phyloP scores from a whole-genome alignment of 2,329 filamentous ascomycete genomes.

The Macrophomina tecta region DNA sequence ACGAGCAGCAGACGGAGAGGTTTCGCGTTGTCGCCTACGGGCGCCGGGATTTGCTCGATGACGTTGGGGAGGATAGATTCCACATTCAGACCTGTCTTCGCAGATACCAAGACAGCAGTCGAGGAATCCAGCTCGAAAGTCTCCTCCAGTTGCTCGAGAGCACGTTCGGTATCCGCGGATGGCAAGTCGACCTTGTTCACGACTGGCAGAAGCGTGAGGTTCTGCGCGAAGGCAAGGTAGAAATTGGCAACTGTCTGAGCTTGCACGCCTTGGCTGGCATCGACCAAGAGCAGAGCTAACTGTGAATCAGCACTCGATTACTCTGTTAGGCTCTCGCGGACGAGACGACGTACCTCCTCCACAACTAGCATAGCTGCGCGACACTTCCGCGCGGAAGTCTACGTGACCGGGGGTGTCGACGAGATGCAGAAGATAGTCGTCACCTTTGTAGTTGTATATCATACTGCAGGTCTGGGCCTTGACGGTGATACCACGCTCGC shows the following conservation, averaged over 20 bases:
- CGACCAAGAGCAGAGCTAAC: constrained; percentile 82
- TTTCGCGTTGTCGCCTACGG: constrained; percentile 72
- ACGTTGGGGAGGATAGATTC: constrained; percentile 82
- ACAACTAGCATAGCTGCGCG: constrained; percentile 92
- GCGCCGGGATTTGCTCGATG: constrained; percentile 82
- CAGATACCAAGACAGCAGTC: constrained; percentile 79
- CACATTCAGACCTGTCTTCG: constrained; percentile 92
- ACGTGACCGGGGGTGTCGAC: constrained; percentile 98
- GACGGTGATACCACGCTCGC: constrained; percentile 95
- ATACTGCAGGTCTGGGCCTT: constrained; percentile 99
- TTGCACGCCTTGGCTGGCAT: constrained; percentile 95
- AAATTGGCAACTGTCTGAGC: constrained; percentile 99
- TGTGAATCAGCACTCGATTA: constrained; percentile 22
- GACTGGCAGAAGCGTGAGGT: constrained; percentile 83
- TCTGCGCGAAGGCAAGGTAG: constrained; percentile 93
- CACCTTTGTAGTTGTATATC: constrained; percentile 85
- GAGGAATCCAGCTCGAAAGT: constrained; percentile 87
- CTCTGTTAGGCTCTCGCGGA: neutral
- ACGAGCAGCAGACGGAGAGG: constrained; percentile 86
- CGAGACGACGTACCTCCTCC: constrained; percentile 64
- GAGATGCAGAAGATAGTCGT: constrained; percentile 91
- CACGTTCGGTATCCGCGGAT: constrained; percentile 84
- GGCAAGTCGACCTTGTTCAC: constrained; percentile 97
- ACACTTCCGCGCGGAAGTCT: constrained; percentile 96
- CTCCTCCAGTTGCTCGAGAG: constrained; percentile 82